Base-by-base conservation (phyloP, 1,284 basidiomycete genomes). In the Neonothopanus nambi region DNA sequence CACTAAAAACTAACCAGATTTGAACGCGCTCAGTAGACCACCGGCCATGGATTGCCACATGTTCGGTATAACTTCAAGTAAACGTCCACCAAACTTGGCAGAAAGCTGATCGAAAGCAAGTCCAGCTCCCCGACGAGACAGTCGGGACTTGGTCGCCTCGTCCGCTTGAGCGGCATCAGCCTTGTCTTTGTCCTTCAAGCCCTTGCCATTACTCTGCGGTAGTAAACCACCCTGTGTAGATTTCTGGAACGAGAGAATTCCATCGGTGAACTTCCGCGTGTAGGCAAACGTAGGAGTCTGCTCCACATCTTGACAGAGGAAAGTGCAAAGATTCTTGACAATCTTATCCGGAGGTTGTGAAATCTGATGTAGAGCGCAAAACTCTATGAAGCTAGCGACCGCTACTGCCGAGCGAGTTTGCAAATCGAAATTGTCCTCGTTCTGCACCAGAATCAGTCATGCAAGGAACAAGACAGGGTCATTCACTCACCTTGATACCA, bases 311-410 rank as follows among this genome's bases (percentile, higher is more conserved):
- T 94, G 91, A 70, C 96, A 99, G 5, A 99, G 77, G 72, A 99
- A 99, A 0, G 94, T 95, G 72, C 94, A 96, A 4, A 99, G 82
- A 67, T 99, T 99, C 75, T 95, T 95, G 63, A 99, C 85, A 52
- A 99, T 95, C 76, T 99, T 99, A 64, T 95, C 93, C 0, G 80
- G 90, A 62, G 76, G 79, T 68, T 85, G 79, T 60, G 78, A 62
- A 63, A 86, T 71, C 63, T 85, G 70, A 74, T 87, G 79, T 40
- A 80, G 72, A 3, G 85, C 82, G 68, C 95, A 98, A 65, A 93
- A 91, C 45, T 89, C 84, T 56, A 99, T 83, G 69, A 99, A 93
- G 3, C 85, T 81, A 11, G 94, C 92, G 6, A 99, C 89, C 0
- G 94, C 87, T 0, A 79, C 78, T 0, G 97, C 95, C 0, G 94